Percentiles rank a stretch among this genome's conserved stretches.
These are phyloP conservation scores for Solanum peruvianum DNA, from an alignment of 257 asterid species.

Conservation along the genomic window DNA sequence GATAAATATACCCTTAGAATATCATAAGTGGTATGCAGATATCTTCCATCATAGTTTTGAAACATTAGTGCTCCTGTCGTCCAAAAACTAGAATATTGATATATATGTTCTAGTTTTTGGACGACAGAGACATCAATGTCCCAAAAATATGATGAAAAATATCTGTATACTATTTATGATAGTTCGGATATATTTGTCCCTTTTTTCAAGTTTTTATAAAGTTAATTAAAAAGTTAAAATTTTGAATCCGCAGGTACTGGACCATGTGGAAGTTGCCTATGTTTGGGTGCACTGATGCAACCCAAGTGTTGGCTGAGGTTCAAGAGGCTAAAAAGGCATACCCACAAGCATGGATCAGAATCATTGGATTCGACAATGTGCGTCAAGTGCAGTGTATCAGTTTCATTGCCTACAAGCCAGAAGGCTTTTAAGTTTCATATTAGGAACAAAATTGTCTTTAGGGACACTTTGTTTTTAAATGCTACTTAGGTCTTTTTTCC, in stretches of 20 bases:
- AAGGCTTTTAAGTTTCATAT: neutral
- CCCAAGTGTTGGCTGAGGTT: slow-evolving; percentile 30
- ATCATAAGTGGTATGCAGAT: too few relatives aligned
- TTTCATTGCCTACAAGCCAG: slow-evolving; percentile 26
- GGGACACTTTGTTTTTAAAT: neutral
- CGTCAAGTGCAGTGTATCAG: slow-evolving; percentile 31
- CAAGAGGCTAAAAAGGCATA: slow-evolving; percentile 14
- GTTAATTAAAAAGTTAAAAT: too few relatives aligned
- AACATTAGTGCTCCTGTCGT: too few relatives aligned
- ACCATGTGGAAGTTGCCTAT: slow-evolving; percentile 59
- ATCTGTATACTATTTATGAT: too few relatives aligned
- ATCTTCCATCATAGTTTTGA: too few relatives aligned
- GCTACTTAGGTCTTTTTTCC: neutral
- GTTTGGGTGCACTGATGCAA: slow-evolving; percentile 42
- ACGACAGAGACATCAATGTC: too few relatives aligned
- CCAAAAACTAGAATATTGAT: too few relatives aligned
- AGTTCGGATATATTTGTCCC: too few relatives aligned
- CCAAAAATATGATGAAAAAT: too few relatives aligned
- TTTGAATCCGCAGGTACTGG: slow-evolving; percentile 17
- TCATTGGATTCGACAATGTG: slow-evolving; percentile 40
- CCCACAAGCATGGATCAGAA: slow-evolving; percentile 20
- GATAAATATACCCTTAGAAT: too few relatives aligned
- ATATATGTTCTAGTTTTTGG: too few relatives aligned
- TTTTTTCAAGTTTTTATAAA: too few relatives aligned
- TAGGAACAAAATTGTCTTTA: neutral